Percentiles rank a stretch among this genome's conserved stretches.
Evolutionary conservation across 805 yeast species (phyloP).

Genomic region (Yarrowia sp.): DNA sequence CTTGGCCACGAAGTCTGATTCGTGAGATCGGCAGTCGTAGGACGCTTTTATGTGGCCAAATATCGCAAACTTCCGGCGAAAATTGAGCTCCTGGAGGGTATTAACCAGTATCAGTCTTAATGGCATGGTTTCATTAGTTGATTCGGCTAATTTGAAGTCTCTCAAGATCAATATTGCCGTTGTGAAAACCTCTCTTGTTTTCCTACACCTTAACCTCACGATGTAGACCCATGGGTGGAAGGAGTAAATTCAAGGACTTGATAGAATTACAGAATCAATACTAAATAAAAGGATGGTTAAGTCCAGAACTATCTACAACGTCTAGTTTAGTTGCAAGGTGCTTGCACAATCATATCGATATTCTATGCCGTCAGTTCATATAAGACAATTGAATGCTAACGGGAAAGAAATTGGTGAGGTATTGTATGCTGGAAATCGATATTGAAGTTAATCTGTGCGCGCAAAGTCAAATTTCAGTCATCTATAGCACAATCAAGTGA

Average conservation of each 20-base stretch:
- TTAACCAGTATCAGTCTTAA: no score
- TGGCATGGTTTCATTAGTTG: no score
- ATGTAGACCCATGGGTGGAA: neutral
- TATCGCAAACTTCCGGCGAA: neutral
- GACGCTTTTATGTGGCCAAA: neutral
- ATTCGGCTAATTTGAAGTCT: no score
- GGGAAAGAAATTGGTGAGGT: neutral
- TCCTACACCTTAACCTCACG: no score
- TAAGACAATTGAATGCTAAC: neutral
- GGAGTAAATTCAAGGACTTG: neutral
- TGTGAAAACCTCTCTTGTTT: no score
- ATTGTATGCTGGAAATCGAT: neutral
- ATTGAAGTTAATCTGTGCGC: neutral
- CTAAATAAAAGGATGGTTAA: no score
- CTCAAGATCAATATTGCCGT: no score
- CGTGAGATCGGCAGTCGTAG: conserved; percentile 1
- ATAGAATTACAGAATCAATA: neutral
- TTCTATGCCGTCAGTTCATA: neutral
- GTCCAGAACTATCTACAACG: no score
- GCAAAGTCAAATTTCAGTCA: no score
- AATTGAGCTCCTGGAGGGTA: neutral
- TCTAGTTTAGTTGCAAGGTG: neutral
- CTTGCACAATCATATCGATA: neutral
- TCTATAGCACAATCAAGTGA: no score
- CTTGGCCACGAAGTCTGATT: conserved; percentile 38